Percentiles rank a stretch among this genome's conserved stretches.
These are phyloP conservation scores for Halteria grandinella DNA, from an alignment of 73 alveolate genomes.

Conservation along the genomic window DNA sequence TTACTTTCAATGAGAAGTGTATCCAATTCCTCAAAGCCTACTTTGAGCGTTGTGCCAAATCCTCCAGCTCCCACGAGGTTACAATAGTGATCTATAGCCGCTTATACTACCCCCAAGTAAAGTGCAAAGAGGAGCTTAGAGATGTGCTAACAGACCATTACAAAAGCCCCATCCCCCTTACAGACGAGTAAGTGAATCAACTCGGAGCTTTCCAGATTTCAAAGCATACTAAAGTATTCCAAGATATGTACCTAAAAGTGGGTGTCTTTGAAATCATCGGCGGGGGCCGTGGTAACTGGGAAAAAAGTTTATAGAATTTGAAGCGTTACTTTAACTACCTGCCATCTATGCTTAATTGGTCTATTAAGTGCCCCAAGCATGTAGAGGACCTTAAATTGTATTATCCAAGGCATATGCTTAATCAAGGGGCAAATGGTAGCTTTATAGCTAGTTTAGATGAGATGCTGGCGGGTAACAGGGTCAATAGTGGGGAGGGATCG, in stretches of 20 bases:
- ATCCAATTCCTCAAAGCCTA: constrained; percentile 36
- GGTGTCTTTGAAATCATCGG: constrained; percentile 43
- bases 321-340: constrained; percentile 41
- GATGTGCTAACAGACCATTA: not conserved
- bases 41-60: constrained; percentile 43
- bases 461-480: too few species aligned
- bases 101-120: constrained; percentile 53
- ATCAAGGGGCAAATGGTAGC: not conserved
- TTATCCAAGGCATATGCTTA: constrained; percentile 28
- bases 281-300: constrained; percentile 57
- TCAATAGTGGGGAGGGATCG: too few species aligned
- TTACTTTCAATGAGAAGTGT: constrained; percentile 49
- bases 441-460: not conserved
- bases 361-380: constrained; percentile 23
- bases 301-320: constrained; percentile 9
- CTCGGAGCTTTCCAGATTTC: constrained; percentile 31
- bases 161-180: not conserved
- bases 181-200: not conserved
- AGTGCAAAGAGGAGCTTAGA: constrained; percentile 5
- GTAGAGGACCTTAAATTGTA: constrained; percentile 18
- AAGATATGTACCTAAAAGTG: constrained; percentile 58
- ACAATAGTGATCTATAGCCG: constrained; percentile 54
- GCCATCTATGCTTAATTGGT: constrained; percentile 69
- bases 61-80: constrained; percentile 54
- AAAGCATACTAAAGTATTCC: constrained; percentile 46